These are phyloP conservation scores for Wickerhamiella occidentalis DNA, from an alignment of 805 yeast species.

Conservation along the genomic window DNA sequence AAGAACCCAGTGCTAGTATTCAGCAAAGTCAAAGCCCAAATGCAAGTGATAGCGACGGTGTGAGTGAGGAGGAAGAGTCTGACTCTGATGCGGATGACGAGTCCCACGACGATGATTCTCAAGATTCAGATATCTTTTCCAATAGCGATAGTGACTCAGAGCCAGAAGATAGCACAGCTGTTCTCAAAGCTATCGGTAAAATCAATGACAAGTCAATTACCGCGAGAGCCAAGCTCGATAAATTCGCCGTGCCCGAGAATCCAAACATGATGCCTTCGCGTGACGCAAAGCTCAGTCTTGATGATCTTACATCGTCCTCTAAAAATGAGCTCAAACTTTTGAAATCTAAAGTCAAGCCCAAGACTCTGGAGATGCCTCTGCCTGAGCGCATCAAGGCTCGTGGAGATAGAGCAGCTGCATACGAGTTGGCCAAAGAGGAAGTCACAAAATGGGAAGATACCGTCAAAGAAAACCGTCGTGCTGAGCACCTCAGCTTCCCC, in stretches of 20 bases:
- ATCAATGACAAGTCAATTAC: constrained; percentile 1
- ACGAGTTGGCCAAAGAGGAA: constrained; percentile 75
- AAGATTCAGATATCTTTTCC: constrained; percentile 25
- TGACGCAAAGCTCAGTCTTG: constrained; percentile 53
- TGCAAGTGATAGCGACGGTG: constrained; percentile 18
- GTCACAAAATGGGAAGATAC: constrained; percentile 81
- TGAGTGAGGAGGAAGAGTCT: constrained; percentile 12
- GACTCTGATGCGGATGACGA: constrained; percentile 13
- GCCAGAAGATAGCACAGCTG: constrained; percentile 28
- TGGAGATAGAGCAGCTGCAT: constrained; percentile 80
- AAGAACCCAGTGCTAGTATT: background rate
- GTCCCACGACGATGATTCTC: too few relatives aligned
- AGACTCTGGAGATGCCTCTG: constrained; percentile 63
- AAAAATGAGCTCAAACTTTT: constrained; percentile 13
- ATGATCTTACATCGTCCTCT: constrained; percentile 53
- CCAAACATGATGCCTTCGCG: constrained; percentile 24
- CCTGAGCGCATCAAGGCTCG: constrained; percentile 78
- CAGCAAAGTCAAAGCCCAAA: too few relatives aligned
- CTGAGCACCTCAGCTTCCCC: constrained; percentile 77
- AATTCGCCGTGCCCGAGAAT: constrained; percentile 28
- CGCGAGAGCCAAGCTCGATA: constrained; percentile 18
- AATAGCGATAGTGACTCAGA: constrained; percentile 8
- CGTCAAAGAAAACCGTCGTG: constrained; percentile 63
- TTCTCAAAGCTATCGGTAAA: constrained; percentile 9
- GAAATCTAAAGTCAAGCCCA: constrained; percentile 19